A percentile compares a stretch with the other conserved stretches of the same genome.
phyloP scores from a whole-genome alignment of 2,329 filamentous ascomycete species.

The Epicoccum sorghinum region DNA sequence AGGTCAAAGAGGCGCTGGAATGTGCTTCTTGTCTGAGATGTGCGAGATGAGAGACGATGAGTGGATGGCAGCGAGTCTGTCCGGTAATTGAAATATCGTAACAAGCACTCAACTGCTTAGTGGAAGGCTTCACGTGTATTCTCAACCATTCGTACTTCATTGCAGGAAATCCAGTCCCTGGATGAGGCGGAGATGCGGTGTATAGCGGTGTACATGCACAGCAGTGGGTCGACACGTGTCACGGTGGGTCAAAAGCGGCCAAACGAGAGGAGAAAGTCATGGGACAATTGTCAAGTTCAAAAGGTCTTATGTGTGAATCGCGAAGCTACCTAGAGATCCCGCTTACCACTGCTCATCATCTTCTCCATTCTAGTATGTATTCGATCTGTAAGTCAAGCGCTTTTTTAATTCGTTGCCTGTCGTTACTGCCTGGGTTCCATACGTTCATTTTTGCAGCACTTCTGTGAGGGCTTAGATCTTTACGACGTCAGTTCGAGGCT shows the following conservation, averaged over 20 bases:
- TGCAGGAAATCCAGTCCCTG: background rate
- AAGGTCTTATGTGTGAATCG: too few relatives aligned
- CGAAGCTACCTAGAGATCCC: too few relatives aligned
- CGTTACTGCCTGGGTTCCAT: too few relatives aligned
- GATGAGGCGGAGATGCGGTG: conserved; percentile 12
- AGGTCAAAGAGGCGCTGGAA: background rate
- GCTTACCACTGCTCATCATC: too few relatives aligned
- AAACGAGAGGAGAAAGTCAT: background rate
- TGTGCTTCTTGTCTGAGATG: background rate
- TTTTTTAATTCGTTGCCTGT: too few relatives aligned
- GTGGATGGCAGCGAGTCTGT: background rate
- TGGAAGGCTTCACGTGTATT: background rate
- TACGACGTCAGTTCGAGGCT: too few relatives aligned
- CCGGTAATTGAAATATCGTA: background rate
- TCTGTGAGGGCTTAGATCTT: too few relatives aligned
- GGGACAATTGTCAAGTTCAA: too few relatives aligned
- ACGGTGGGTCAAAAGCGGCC: conserved; percentile 9
- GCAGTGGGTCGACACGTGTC: conserved; percentile 19
- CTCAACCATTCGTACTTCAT: background rate
- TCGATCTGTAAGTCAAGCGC: too few relatives aligned
- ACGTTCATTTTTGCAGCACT: too few relatives aligned
- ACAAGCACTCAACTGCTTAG: background rate
- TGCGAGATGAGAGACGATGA: background rate
- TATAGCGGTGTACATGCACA: conserved; percentile 15
- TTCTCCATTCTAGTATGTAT: too few relatives aligned